Evolutionary conservation across 108 stramenopile species (phyloP).

Genomic region (Nannochloropsis gaditana): DNA sequence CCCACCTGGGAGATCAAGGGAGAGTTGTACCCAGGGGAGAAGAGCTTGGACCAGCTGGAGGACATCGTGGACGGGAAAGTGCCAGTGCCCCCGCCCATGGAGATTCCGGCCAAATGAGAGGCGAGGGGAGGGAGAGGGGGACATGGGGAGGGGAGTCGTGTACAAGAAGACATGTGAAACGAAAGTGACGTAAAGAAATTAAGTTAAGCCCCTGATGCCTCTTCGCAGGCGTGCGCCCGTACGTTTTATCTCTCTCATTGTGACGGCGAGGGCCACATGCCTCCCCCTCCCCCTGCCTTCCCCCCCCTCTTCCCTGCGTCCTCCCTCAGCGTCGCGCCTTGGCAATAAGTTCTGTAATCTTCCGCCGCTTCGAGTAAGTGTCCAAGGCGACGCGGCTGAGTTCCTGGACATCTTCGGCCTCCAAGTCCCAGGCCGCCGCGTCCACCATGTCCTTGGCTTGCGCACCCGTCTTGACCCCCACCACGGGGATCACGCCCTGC

Average conservation of each 20-base stretch:
- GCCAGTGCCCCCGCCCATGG: not conserved
- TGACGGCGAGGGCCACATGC: too few species aligned
- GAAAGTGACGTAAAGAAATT: too few species aligned
- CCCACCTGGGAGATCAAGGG: constrained; percentile 93
- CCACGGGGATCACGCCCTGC: constrained; percentile 34
- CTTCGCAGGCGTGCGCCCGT: too few species aligned
- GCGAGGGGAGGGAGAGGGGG: not conserved
- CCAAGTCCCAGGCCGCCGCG: not conserved
- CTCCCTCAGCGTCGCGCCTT: not conserved
- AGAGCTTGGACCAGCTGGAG: constrained; percentile 75
- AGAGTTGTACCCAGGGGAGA: constrained; percentile 81
- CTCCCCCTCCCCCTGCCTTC: not conserved
- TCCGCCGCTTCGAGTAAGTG: constrained; percentile 1
- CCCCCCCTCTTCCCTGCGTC: not conserved
- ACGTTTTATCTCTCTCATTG: too few species aligned
- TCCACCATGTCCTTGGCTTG: constrained; percentile 40
- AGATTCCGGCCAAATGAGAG: not conserved
- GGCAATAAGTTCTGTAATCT: not conserved
- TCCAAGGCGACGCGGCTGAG: not conserved
- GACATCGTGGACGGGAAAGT: constrained; percentile 24
- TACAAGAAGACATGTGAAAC: not conserved
- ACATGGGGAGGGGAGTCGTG: not conserved
- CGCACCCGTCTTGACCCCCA: constrained; percentile 31
- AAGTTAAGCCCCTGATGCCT: too few species aligned
- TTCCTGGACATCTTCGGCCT: not conserved